These are phyloP conservation scores for Protoeuglena noctilucae DNA, from an alignment of 139 green algal species.

Conservation along the genomic window DNA sequence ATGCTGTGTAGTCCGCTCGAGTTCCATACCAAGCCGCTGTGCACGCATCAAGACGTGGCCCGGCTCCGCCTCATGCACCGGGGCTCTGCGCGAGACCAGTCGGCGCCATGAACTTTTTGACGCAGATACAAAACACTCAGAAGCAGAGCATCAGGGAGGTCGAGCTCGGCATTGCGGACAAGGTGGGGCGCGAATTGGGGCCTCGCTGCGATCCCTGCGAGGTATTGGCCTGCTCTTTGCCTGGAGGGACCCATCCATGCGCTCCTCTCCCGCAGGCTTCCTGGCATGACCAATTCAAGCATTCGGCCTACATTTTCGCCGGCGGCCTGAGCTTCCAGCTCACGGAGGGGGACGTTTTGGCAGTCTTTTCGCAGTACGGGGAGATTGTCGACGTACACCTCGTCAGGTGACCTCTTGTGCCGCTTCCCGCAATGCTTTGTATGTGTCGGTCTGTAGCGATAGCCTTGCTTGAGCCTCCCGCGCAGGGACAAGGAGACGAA, in stretches of 20 bases:
- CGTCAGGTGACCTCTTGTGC: no score
- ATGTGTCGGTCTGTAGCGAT: background rate
- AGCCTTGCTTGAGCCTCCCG: no score
- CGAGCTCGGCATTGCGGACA: constrained; percentile 44
- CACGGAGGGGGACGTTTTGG: constrained; percentile 84
- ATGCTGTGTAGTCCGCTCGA: no score
- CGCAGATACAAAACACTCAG: constrained; percentile 90
- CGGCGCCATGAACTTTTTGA: constrained; percentile 81
- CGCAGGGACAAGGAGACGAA: constrained; percentile 32
- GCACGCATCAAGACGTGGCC: no score
- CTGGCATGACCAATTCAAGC: constrained; percentile 83
- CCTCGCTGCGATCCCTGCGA: no score
- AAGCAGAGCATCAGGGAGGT: constrained; percentile 60
- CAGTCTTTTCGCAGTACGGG: constrained; percentile 91
- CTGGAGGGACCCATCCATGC: no score
- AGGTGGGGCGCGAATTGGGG: no score
- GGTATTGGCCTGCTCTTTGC: no score
- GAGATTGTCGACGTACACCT: constrained; percentile 92
- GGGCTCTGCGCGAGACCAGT: no score
- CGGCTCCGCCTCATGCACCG: no score
- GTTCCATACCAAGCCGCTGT: no score
- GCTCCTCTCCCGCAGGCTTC: constrained; percentile 29
- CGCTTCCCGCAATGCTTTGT: no score
- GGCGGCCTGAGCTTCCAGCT: constrained; percentile 77
- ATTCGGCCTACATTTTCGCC: constrained; percentile 83